Conservation (phyloP, 2,329 filamentous ascomycete genomes). For the Fusarium sp. region DNA sequence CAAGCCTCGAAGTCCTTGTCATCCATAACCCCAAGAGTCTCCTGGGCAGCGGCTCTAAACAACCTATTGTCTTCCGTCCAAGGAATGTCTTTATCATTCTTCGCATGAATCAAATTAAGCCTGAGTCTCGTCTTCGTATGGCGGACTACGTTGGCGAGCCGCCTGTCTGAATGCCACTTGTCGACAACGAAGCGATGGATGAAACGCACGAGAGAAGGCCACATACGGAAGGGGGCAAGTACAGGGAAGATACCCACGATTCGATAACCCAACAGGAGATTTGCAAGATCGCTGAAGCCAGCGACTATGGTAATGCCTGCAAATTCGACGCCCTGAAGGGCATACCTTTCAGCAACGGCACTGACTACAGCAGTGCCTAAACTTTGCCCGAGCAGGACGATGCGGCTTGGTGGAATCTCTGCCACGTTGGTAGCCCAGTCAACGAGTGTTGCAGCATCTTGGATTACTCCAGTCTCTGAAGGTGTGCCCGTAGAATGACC, state of each 20-base stretch:
- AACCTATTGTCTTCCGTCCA: conserved; percentile 74
- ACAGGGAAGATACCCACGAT: conserved; percentile 82
- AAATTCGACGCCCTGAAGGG: conserved; percentile 70
- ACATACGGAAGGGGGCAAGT: conserved; percentile 75
- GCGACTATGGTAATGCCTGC: conserved; percentile 83
- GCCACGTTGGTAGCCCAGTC: conserved; percentile 75
- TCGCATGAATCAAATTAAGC: conserved; percentile 80
- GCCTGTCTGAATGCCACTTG: conserved; percentile 77
- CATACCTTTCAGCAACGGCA: conserved; percentile 77
- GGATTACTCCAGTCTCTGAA: conserved; percentile 81
- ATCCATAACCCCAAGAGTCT: conserved; percentile 52
- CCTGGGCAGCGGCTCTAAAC: conserved; percentile 67
- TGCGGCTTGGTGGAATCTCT: conserved; percentile 72
- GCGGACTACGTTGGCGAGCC: conserved; percentile 67
- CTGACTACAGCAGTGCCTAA: conserved; percentile 86
- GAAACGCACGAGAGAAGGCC: conserved; percentile 70
- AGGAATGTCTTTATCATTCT: conserved; percentile 84
- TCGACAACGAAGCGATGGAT: conserved; percentile 76
- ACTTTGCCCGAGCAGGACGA: conserved; percentile 86
- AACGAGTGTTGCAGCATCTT: conserved; percentile 77
- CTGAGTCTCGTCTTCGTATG: conserved; percentile 64
- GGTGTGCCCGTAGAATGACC: conserved; percentile 83
- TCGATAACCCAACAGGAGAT: conserved; percentile 79
- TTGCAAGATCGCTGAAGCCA: conserved; percentile 78
- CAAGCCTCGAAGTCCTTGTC: conserved; percentile 52